phyloP scores from a whole-genome alignment of 352 stramenopile species.

The Phytophthora crassamura region DNA sequence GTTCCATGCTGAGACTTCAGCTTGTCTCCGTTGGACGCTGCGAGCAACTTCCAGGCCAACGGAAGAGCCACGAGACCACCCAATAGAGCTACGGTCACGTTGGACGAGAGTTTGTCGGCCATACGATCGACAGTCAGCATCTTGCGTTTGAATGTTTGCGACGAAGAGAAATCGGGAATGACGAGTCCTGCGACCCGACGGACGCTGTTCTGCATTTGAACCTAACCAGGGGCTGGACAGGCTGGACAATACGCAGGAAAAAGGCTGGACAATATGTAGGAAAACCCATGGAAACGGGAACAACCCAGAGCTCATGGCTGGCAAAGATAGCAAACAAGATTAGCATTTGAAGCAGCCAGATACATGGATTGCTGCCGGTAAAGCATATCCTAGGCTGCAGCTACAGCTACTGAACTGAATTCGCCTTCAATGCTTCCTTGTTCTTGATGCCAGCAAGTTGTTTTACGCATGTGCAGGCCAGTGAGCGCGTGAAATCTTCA shows the following conservation, averaged over 20 bases:
- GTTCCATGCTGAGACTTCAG: conserved; percentile 15
- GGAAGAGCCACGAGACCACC: conserved; percentile 30
- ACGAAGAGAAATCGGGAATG: conserved; percentile 16
- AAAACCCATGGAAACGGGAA: too few species aligned
- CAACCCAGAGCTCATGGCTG: too few species aligned
- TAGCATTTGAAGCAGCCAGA: too few species aligned
- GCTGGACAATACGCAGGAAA: too few species aligned
- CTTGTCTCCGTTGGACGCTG: conserved; percentile 3
- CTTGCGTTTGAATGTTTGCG: conserved; percentile 6
- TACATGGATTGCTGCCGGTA: too few species aligned
- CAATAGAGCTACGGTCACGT: conserved; percentile 14
- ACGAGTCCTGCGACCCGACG: not conserved
- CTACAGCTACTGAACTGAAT: not conserved
- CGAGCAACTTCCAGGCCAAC: conserved; percentile 22
- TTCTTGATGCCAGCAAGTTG: not conserved
- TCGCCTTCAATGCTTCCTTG: too few species aligned
- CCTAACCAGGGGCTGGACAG: too few species aligned
- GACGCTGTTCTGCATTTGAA: too few species aligned
- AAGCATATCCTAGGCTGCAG: not conserved
- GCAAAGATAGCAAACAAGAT: too few species aligned
- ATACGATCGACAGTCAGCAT: conserved; percentile 33
- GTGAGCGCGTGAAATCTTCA: conserved; percentile 32
- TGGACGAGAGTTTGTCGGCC: conserved; percentile 28
- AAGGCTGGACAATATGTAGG: too few species aligned
- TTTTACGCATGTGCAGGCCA: not conserved